Evolutionary conservation across 2,329 filamentous ascomycete species (phyloP), one percentile per base, ranked within the genome.

Genomic region (Didymella lethalis): DNA sequence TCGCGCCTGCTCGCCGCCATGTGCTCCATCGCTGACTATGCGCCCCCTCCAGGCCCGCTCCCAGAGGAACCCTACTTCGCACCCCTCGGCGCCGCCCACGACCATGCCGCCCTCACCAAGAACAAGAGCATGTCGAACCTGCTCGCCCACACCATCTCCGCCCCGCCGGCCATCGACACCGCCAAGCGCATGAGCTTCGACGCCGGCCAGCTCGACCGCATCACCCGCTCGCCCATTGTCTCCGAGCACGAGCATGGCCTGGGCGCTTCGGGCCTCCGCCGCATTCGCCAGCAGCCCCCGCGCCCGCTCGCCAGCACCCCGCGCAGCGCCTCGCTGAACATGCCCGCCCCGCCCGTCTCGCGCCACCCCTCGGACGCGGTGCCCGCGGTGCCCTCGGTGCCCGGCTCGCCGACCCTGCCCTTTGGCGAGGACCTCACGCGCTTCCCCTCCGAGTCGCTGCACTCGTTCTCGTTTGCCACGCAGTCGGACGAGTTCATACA

Each of bases 401-500:
- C 89, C 25, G 82, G 84, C 20, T 93, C 92, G 23, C 92, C 92
- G 25, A 68, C 71, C 7, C 71, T 90, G 41, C 81, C 86, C 62
- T 92, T 93, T 73, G 86, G 88, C 71, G 95, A 98, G 81, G 95
- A 99, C 74, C 85, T 99, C 45, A 89, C 89, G 45, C 89, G 93
- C 49, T 99, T 99, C 75, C 94, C 95, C 1, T 92, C 92, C 68
- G 95, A 99, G 75, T 99, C 95, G 6, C 82, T 99, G 46, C 95
- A 99, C 78, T 99, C 95, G 1, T 99, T 99, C 80, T 98, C 94
- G 12, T 99, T 99, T 77, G 92, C 95, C 40, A 92, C 96, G 68
- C 93, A 97, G 78, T 94, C 93, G 3, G 93, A 97, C 72, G 94
- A 98, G 63, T 88, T 92, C 63, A 84, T 98, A 55, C 91, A 97